Percentiles rank a stretch among this genome's conserved stretches.
These are phyloP conservation scores for Phytophthora kernoviae DNA, from an alignment of 352 stramenopile genomes.

Conservation along the genomic window DNA sequence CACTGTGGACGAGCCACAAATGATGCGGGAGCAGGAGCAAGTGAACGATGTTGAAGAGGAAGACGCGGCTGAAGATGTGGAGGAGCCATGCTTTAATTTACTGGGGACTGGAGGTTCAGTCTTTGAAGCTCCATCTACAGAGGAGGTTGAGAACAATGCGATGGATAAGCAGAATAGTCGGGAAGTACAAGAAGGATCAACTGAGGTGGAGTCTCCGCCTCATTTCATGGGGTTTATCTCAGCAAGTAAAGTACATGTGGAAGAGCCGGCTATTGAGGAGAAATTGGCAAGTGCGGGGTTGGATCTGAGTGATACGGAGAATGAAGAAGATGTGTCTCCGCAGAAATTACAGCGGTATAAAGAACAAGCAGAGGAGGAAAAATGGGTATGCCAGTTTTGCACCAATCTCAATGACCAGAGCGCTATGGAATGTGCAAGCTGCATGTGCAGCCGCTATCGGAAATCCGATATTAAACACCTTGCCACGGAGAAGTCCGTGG, in stretches of 20 bases:
- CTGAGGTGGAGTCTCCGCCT: conserved; percentile 6
- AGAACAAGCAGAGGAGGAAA: conserved; percentile 20
- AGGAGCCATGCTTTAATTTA: conserved; percentile 58
- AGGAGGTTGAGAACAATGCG: neutral
- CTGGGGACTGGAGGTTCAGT: conserved; percentile 33
- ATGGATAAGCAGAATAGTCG: conserved; percentile 8
- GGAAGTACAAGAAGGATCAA: conserved; percentile 4
- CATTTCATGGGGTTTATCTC: conserved; percentile 26
- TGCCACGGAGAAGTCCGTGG: neutral
- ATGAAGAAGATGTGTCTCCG: conserved; percentile 27
- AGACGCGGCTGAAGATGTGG: conserved; percentile 24
- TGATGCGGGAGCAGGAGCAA: conserved; percentile 13
- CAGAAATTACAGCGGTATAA: conserved; percentile 13
- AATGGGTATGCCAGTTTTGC: conserved; percentile 39
- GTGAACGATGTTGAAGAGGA: conserved; percentile 24
- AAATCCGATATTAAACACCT: neutral
- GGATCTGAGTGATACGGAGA: conserved; percentile 57
- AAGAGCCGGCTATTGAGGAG: conserved; percentile 34
- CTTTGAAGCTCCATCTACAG: conserved; percentile 12
- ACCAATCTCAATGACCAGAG: conserved; percentile 31
- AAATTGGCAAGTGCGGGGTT: conserved; percentile 57
- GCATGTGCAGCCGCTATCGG: conserved; percentile 15
- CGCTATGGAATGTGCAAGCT: conserved; percentile 22
- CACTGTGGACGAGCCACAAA: conserved; percentile 4
- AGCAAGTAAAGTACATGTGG: conserved; percentile 28